Conservation (phyloP, 495 filamentous ascomycete genomes). For the Cercophora samala region DNA sequence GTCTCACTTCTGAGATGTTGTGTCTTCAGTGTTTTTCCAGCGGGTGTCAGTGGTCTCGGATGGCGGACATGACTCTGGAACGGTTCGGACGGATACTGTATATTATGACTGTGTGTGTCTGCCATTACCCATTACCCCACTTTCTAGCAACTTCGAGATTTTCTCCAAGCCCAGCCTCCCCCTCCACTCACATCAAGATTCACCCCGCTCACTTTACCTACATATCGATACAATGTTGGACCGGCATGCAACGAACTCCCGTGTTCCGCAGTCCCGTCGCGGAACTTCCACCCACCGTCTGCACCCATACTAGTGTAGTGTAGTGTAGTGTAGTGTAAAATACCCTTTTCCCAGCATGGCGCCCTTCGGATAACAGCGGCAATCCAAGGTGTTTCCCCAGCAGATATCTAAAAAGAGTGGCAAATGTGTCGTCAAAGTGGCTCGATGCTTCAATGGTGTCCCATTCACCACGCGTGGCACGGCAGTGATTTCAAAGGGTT, state of each 20-base stretch:
- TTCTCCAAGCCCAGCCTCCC: not conserved
- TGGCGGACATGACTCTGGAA: not conserved
- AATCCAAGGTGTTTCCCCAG: not conserved
- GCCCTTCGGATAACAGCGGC: conserved; percentile 12
- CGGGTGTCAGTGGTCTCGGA: conserved; percentile 1
- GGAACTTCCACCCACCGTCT: not conserved
- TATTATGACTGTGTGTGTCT: not conserved
- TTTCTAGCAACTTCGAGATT: conserved; percentile 6
- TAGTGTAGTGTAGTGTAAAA: no score
- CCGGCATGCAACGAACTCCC: not conserved
- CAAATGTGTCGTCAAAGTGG: conserved; percentile 5
- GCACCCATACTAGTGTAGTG: no score
- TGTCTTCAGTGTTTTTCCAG: not conserved
- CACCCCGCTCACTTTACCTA: not conserved
- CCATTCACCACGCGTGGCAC: no score
- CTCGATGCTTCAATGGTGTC: conserved; percentile 1
- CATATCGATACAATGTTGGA: no score
- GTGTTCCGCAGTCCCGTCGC: not conserved
- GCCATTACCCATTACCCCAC: not conserved
- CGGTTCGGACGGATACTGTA: conserved; percentile 5
- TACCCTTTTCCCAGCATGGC: not conserved
- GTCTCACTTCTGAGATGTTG: not conserved
- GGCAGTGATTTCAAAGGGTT: not conserved
- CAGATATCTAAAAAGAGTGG: not conserved
- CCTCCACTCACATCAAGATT: not conserved